These are phyloP conservation scores for Astrephomene gubernaculifera DNA, from an alignment of 139 green algal genomes.

Conservation along the genomic window DNA sequence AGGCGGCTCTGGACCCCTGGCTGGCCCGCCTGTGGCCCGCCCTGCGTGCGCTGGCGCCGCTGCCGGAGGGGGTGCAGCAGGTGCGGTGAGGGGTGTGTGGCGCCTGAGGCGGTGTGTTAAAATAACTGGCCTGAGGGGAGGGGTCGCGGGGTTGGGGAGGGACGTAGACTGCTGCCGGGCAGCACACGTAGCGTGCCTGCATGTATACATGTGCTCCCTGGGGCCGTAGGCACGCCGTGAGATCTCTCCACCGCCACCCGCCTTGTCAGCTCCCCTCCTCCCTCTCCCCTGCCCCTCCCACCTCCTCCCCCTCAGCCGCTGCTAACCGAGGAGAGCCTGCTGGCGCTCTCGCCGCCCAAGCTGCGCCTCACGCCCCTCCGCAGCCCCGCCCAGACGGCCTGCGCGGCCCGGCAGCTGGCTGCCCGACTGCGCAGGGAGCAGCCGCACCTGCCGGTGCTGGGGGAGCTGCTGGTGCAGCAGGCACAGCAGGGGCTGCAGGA, in stretches of 20 bases:
- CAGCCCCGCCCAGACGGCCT: not conserved
- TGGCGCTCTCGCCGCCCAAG: conserved; percentile 66
- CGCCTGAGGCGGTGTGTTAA: no score
- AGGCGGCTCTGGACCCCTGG: conserved; percentile 92
- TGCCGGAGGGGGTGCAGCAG: conserved; percentile 64
- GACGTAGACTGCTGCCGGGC: no score
- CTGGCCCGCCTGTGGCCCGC: conserved; percentile 79
- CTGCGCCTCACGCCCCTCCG: conserved; percentile 63
- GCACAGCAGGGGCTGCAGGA: not conserved
- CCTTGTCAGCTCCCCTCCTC: not conserved
- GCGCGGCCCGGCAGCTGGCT: not conserved
- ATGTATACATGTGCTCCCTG: no score
- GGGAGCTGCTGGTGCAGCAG: not conserved
- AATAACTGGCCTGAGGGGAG: no score
- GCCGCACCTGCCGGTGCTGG: conserved; percentile 6
- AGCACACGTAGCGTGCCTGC: no score
- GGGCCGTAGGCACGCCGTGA: not conserved
- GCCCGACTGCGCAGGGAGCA: conserved; percentile 9
- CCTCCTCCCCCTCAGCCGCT: conserved; percentile 55
- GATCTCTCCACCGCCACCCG: not conserved
- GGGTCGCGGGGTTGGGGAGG: no score
- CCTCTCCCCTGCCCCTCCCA: not conserved
- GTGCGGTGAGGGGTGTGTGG: conserved; percentile 29
- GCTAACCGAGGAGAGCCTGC: conserved; percentile 43
- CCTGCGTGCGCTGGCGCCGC: conserved; percentile 49